phyloP scores from a whole-genome alignment of 2,329 filamentous ascomycete genomes.

The Colletotrichum sp. region DNA sequence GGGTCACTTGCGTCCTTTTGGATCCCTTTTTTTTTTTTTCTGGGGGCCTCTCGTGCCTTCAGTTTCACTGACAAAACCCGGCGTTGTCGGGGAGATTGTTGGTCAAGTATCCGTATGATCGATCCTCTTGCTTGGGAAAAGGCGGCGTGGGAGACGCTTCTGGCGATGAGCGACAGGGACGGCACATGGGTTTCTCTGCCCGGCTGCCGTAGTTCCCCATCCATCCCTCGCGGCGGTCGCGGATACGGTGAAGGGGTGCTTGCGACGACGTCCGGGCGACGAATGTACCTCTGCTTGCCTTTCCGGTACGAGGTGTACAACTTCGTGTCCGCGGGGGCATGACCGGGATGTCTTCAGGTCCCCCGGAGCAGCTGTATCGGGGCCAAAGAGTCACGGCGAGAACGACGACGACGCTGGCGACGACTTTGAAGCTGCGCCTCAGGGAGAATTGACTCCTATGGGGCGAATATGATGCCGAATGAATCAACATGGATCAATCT shows the following conservation, averaged over 20 bases:
- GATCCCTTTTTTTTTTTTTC: background rate
- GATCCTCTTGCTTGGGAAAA: background rate
- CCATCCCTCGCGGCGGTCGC: slow-evolving; percentile 4
- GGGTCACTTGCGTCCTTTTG: background rate
- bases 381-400: background rate
- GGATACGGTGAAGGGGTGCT: slow-evolving; percentile 13
- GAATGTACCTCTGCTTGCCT: background rate
- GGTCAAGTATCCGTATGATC: background rate
- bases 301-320: background rate
- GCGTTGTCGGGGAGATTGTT: slow-evolving; percentile 11
- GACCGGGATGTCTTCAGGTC: background rate
- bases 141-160: background rate
- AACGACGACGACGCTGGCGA: slow-evolving; percentile 4
- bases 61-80: slow-evolving; percentile 2
- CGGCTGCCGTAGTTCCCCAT: background rate
- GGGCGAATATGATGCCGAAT: background rate
- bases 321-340: background rate
- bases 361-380: background rate
- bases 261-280: background rate
- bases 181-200: slow-evolving; percentile 4
- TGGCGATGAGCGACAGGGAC: slow-evolving; percentile 21
- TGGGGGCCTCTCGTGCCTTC: background rate
- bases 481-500: slow-evolving; percentile 10
- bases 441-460: background rate
- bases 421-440: slow-evolving; percentile 6